Conservation (phyloP, 257 asterid genomes). For the Paraleonurus japonicus region DNA sequence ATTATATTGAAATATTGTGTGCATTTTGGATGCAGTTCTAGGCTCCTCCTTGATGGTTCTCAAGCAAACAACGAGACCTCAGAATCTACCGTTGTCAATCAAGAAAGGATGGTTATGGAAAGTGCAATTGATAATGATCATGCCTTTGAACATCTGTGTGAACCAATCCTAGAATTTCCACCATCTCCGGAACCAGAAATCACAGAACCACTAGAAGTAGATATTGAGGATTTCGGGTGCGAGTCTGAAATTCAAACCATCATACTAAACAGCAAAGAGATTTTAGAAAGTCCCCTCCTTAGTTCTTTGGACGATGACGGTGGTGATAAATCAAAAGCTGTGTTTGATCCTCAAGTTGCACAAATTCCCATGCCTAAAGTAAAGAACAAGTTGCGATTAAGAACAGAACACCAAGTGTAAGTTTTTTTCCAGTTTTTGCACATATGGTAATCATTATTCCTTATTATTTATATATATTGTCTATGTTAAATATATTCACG, state of each 20-base stretch:
- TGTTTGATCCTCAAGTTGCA: conserved; percentile 31
- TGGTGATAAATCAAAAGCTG: conserved; percentile 27
- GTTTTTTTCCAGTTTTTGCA: conserved; percentile 6
- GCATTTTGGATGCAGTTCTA: conserved; percentile 32
- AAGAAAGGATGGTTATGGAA: background rate
- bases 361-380: conserved; percentile 28
- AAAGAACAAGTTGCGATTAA: conserved; percentile 23
- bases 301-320: background rate
- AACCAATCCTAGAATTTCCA: conserved; percentile 58
- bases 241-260: conserved; percentile 34
- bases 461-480: background rate
- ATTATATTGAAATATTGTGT: background rate
- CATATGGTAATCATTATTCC: background rate
- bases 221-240: conserved; percentile 3
- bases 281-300: background rate
- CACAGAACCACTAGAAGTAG: conserved; percentile 4
- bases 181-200: conserved; percentile 10
- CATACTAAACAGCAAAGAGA: conserved; percentile 26
- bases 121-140: background rate
- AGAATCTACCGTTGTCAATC: conserved; percentile 16
- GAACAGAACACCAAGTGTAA: conserved; percentile 53
- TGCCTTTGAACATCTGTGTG: background rate
- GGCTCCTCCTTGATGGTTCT: conserved; percentile 35
- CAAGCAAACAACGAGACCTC: conserved; percentile 10
- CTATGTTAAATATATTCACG: background rate